Percentiles rank a stretch among this genome's conserved stretches.
Evolutionary conservation across 108 stramenopile species (phyloP).

Genomic region (Asterionellopsis glacialis): DNA sequence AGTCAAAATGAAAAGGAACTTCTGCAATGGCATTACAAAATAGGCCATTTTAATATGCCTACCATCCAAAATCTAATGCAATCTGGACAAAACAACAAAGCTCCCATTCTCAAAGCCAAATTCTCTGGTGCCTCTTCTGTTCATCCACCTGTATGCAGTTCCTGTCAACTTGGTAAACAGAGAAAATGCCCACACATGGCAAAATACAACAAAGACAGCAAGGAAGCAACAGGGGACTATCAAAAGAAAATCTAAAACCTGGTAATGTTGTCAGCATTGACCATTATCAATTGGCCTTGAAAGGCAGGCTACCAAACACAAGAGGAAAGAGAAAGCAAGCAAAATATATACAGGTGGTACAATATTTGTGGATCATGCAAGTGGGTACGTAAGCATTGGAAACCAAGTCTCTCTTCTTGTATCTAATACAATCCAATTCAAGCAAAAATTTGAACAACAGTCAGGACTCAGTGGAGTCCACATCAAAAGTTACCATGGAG

Average conservation of each 20-base stretch:
- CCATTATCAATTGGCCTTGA: constrained; percentile 16
- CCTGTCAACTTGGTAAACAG: constrained; percentile 9
- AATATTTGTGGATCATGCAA: constrained; percentile 40
- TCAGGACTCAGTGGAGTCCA: no score
- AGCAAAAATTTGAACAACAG: neutral
- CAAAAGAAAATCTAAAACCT: constrained; percentile 17
- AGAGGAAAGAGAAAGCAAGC: no score
- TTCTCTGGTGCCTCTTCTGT: neutral
- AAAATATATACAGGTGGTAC: constrained; percentile 28
- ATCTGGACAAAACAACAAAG: no score
- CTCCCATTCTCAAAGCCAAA: no score
- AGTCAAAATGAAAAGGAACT: constrained; percentile 20
- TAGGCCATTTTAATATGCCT: no score
- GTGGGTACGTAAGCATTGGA: neutral
- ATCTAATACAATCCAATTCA: constrained; percentile 1
- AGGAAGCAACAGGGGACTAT: neutral
- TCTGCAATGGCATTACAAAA: constrained; percentile 25
- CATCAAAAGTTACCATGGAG: neutral
- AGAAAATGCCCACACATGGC: neutral
- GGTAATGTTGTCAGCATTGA: constrained; percentile 36
- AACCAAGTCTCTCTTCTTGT: constrained; percentile 2
- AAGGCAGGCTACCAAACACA: no score
- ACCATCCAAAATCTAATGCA: neutral
- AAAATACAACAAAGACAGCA: no score
- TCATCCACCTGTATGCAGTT: constrained; percentile 1